Evolutionary conservation across 1,139 yeast genomes (phyloP).

Genomic region (Meyerozyma carpophila): DNA sequence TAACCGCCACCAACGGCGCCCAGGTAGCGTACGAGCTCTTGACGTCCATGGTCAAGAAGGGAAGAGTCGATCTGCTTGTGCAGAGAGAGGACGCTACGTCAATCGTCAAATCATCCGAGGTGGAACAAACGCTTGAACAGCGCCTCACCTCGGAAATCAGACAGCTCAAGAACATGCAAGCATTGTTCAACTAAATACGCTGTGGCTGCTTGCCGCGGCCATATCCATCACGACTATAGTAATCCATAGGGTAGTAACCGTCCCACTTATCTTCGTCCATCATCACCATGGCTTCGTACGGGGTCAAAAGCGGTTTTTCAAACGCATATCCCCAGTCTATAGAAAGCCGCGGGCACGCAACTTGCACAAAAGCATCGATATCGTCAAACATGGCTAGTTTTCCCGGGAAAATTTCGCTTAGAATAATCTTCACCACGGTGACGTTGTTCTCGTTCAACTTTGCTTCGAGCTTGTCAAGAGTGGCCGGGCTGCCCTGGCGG

Average conservation of each 20-base stretch:
- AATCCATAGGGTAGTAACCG: slow-evolving; percentile 89
- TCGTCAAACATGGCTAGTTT: slow-evolving; percentile 92
- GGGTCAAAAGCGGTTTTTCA: slow-evolving; percentile 84
- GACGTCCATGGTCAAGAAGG: slow-evolving; percentile 69
- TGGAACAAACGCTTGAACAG: slow-evolving; percentile 12
- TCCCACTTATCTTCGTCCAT: slow-evolving; percentile 73
- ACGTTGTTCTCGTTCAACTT: slow-evolving; percentile 51
- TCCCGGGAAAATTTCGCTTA: slow-evolving; percentile 91
- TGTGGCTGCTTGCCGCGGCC: slow-evolving; percentile 79
- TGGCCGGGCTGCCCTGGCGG: slow-evolving; percentile 85
- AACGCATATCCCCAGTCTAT: slow-evolving; percentile 99
- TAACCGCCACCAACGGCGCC: slow-evolving; percentile 73
- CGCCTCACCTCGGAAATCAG: slow-evolving; percentile 11
- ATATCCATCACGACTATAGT: slow-evolving; percentile 84
- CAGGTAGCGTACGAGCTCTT: slow-evolving; percentile 67
- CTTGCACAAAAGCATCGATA: slow-evolving; percentile 93
- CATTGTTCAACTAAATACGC: slow-evolving; percentile 10
- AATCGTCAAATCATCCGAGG: slow-evolving; percentile 5
- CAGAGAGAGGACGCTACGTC: background rate
- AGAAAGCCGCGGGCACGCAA: slow-evolving; percentile 93
- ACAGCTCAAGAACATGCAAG: slow-evolving; percentile 5
- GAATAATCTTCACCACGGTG: slow-evolving; percentile 71
- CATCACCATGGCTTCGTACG: slow-evolving; percentile 94
- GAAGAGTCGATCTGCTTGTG: slow-evolving; percentile 17
- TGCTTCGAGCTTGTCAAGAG: slow-evolving; percentile 60